These are phyloP conservation scores for Stropharia rugosoannulata DNA, from an alignment of 768 basidiomycete genomes.

Conservation along the genomic window DNA sequence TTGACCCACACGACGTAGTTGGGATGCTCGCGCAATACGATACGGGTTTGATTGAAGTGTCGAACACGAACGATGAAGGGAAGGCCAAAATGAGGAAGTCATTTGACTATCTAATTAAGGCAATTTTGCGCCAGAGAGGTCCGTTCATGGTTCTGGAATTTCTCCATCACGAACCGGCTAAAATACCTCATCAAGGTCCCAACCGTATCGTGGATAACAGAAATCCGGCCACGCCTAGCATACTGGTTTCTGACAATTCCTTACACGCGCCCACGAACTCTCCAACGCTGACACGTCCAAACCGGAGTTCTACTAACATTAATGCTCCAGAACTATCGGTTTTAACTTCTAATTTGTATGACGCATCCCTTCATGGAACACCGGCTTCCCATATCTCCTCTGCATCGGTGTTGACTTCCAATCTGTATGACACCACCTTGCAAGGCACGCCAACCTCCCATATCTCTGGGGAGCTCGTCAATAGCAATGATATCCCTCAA, in stretches of 20 bases:
- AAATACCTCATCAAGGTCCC: slow-evolving; percentile 22
- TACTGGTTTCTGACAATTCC: slow-evolving; percentile 40
- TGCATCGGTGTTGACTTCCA: too few relatives aligned
- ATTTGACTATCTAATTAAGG: slow-evolving; percentile 74
- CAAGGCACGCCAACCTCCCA: too few relatives aligned
- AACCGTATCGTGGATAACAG: slow-evolving; percentile 41
- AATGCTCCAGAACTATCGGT: slow-evolving; percentile 8
- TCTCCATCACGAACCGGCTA: not conserved
- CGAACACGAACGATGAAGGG: slow-evolving; percentile 51
- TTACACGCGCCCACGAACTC: slow-evolving; percentile 54
- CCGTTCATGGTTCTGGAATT: slow-evolving; percentile 14
- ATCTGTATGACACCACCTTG: too few relatives aligned
- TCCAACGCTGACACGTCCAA: slow-evolving; percentile 24
- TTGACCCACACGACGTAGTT: slow-evolving; percentile 56
- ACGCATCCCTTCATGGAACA: slow-evolving; percentile 18
- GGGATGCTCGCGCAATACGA: slow-evolving; percentile 59
- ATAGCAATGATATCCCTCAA: slow-evolving; percentile 35
- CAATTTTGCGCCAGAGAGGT: slow-evolving; percentile 55
- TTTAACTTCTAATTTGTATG: slow-evolving; percentile 23
- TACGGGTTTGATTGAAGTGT: slow-evolving; percentile 78
- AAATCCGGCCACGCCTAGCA: slow-evolving; percentile 74
- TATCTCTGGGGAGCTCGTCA: not conserved
- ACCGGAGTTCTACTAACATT: not conserved
- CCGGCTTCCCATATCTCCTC: slow-evolving; percentile 19
- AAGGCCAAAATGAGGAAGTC: slow-evolving; percentile 71